phyloP scores from a whole-genome alignment of 192 early-diverging fungal species.

The Thamnidium elegans region DNA sequence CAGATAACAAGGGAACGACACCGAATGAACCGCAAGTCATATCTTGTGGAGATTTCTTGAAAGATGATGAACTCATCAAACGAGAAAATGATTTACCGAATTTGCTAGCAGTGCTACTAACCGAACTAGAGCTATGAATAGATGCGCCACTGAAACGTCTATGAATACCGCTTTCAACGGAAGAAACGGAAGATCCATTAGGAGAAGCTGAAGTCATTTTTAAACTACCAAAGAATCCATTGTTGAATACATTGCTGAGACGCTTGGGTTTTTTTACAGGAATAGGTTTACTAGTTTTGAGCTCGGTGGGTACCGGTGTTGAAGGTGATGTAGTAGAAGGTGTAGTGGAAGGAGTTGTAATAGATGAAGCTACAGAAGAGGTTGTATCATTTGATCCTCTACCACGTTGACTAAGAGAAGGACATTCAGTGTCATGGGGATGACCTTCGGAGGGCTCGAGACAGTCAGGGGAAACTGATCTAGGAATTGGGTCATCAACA shows the following conservation, averaged over 20 bases:
- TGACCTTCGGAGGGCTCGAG: neutral
- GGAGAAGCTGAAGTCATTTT: constrained; percentile 6
- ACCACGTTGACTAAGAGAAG: neutral
- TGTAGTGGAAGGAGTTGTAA: neutral
- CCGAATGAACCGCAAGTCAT: neutral
- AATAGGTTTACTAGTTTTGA: neutral
- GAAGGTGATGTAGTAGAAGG: neutral
- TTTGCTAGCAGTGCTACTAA: constrained; percentile 1
- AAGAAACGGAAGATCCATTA: neutral
- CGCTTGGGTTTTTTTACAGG: constrained; percentile 11
- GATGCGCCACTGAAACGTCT: neutral
- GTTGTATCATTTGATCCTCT: constrained; percentile 14
- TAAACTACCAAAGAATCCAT: constrained; percentile 1
- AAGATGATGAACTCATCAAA: neutral
- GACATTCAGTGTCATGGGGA: neutral
- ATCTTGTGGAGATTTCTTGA: neutral
- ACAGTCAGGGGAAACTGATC: constrained; percentile 8
- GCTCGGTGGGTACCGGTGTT: constrained; percentile 6
- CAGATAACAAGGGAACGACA: constrained; percentile 10
- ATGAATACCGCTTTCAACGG: neutral
- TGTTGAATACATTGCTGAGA: neutral
- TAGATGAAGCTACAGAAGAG: constrained; percentile 2
- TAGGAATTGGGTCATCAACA: constrained; percentile 1
- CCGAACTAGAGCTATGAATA: constrained; percentile 1
- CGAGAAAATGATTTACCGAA: constrained; percentile 7